Percentiles rank a stretch among this genome's conserved stretches.
phyloP scores from a whole-genome alignment of 305 asterid genomes.

The Vinca major region DNA sequence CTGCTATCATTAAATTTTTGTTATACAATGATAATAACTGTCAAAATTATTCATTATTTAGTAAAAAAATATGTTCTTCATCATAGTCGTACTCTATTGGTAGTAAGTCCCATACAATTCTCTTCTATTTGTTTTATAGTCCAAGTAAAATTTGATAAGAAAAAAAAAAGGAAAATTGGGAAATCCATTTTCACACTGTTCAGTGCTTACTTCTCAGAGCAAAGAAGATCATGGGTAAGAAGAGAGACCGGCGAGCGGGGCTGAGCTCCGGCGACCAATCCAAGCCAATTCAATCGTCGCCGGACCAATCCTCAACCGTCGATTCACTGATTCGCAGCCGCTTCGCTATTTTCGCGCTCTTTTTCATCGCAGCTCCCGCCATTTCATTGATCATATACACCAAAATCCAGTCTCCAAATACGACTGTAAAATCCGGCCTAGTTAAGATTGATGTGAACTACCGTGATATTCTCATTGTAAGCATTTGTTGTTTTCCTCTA shows the following conservation, averaged over 20 bases:
- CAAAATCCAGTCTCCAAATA: conserved; percentile 18
- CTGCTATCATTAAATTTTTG: no score
- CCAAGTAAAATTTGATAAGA: no score
- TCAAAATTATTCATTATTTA: no score
- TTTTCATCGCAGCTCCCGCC: conserved; percentile 39
- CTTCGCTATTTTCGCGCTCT: conserved; percentile 14
- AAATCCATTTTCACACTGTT: no score
- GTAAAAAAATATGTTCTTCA: no score
- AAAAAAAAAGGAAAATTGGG: no score
- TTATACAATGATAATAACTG: no score
- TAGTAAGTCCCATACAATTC: no score
- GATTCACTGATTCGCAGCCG: conserved; percentile 24
- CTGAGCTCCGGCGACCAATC: conserved; percentile 13
- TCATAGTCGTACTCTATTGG: no score
- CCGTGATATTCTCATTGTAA: conserved; percentile 57
- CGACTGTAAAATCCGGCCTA: conserved; percentile 25
- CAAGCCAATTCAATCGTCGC: conserved; percentile 14
- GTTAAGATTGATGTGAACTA: conserved; percentile 45
- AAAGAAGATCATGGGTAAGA: conserved; percentile 16
- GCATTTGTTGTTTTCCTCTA: conserved; percentile 10
- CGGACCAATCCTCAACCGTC: conserved; percentile 10
- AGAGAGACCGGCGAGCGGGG: conserved; percentile 17
- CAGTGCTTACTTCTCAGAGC: neutral
- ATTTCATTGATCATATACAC: conserved; percentile 39
- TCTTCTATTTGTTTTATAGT: no score